Evolutionary conservation across 2,329 filamentous ascomycete genomes (phyloP).

Genomic region (Colletotrichum godetiae): DNA sequence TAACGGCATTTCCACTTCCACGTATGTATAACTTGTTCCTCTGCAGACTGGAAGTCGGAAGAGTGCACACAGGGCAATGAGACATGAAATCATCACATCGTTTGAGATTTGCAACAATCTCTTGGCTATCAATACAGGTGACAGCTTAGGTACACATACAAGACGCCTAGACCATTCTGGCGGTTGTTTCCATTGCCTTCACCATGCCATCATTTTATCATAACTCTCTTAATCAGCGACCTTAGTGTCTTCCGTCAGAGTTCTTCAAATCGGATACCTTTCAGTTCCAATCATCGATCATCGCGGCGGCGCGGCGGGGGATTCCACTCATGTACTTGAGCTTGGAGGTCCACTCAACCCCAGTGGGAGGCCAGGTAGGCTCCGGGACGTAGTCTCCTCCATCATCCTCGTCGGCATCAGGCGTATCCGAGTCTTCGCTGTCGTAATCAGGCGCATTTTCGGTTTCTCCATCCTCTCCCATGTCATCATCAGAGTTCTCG

Average conservation of each 20-base stretch:
- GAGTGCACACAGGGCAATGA: slow-evolving; percentile 15
- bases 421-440: background rate
- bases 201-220: background rate
- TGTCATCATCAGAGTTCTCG: too few relatives aligned
- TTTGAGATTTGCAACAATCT: background rate
- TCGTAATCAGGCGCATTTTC: background rate
- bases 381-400: background rate
- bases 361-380: background rate
- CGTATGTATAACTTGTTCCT: slow-evolving; percentile 8
- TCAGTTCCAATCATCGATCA: background rate
- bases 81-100: background rate
- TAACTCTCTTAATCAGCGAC: background rate
- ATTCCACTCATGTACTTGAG: background rate
- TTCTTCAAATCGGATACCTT: background rate
- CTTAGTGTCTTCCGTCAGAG: background rate
- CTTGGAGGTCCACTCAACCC: background rate
- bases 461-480: background rate
- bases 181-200: background rate
- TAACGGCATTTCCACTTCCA: slow-evolving; percentile 7
- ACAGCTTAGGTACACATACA: background rate
- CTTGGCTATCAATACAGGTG: background rate
- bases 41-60: background rate
- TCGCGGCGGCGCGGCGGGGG: background rate
- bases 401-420: background rate
- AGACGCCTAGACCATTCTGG: background rate